A percentile compares a stretch with the other conserved stretches of the same genome.
Conservation (phyloP, 2,329 filamentous ascomycete genomes). For the Xylariaceae sp. region DNA sequence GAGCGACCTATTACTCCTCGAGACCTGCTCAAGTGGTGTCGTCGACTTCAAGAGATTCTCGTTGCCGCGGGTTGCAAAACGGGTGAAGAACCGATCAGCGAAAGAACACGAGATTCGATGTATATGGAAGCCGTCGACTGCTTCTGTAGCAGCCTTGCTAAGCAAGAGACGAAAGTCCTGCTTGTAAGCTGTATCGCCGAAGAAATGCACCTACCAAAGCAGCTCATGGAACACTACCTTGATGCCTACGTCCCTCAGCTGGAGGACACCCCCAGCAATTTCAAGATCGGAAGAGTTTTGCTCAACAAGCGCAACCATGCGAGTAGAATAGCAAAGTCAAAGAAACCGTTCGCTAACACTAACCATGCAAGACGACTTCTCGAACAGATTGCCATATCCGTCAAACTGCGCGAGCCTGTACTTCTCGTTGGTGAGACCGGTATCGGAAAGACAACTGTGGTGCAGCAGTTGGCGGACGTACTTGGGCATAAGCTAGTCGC, state of each 20-base stretch:
- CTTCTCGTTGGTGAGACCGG: slow-evolving; percentile 97
- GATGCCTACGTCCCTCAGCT: slow-evolving; percentile 65
- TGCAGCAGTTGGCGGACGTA: slow-evolving; percentile 83
- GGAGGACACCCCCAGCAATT: slow-evolving; percentile 51
- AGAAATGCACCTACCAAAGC: slow-evolving; percentile 79
- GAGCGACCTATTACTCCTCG: slow-evolving; percentile 49
- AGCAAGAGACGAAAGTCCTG: slow-evolving; percentile 52
- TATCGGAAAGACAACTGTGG: slow-evolving; percentile 94
- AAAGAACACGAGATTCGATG: slow-evolving; percentile 71
- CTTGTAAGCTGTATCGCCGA: slow-evolving; percentile 71
- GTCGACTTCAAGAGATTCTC: slow-evolving; percentile 65
- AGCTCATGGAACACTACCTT: slow-evolving; percentile 74
- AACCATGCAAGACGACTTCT: slow-evolving; percentile 77
- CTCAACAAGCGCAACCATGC: slow-evolving; percentile 55
- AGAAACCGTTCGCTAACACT: slow-evolving; percentile 78
- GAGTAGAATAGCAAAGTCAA: slow-evolving; percentile 46
- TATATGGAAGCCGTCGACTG: slow-evolving; percentile 93
- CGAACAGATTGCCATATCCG: slow-evolving; percentile 80
- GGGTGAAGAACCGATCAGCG: slow-evolving; percentile 65
- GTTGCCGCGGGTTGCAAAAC: slow-evolving; percentile 55
- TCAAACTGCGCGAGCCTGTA: slow-evolving; percentile 80
- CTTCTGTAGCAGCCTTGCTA: slow-evolving; percentile 76
- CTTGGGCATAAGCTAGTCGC: slow-evolving; percentile 83
- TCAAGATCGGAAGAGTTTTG: slow-evolving; percentile 62
- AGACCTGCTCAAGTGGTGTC: slow-evolving; percentile 90